Evolutionary conservation across 2,329 filamentous ascomycete genomes (phyloP).

Genomic region (Penicillium sclerotigenum): DNA sequence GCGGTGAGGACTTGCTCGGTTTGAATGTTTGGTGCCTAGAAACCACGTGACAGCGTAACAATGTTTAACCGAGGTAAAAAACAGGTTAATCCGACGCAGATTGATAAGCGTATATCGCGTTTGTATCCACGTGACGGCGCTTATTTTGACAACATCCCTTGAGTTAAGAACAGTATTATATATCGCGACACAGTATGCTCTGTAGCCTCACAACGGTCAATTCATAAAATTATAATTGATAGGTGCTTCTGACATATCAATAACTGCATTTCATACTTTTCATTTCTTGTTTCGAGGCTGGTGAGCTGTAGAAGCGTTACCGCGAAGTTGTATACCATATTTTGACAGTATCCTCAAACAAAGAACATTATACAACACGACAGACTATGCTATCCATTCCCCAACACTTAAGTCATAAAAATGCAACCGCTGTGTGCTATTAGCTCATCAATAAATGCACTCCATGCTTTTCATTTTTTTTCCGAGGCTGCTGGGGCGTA

Average conservation of each 20-base stretch:
- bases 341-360: not conserved
- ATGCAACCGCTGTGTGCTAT: not conserved
- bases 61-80: rapidly evolving
- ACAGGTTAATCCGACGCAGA: not conserved
- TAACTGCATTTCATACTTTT: not conserved
- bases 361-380: not conserved
- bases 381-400: not conserved
- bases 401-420: not conserved
- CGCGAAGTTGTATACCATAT: not conserved
- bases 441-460: not conserved
- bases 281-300: not conserved
- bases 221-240: not conserved
- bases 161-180: not conserved
- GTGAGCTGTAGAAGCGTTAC: not conserved
- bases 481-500: not conserved
- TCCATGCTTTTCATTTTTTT: not conserved
- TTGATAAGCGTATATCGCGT: not conserved
- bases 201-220: not conserved
- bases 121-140: not conserved
- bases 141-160: not conserved
- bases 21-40: not conserved
- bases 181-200: not conserved
- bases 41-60: rapidly evolving
- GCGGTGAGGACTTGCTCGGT: not conserved
- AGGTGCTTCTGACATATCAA: too few relatives aligned